Conservation (phyloP, 352 stramenopile genomes). For the Thraustochytrium striatum region DNA sequence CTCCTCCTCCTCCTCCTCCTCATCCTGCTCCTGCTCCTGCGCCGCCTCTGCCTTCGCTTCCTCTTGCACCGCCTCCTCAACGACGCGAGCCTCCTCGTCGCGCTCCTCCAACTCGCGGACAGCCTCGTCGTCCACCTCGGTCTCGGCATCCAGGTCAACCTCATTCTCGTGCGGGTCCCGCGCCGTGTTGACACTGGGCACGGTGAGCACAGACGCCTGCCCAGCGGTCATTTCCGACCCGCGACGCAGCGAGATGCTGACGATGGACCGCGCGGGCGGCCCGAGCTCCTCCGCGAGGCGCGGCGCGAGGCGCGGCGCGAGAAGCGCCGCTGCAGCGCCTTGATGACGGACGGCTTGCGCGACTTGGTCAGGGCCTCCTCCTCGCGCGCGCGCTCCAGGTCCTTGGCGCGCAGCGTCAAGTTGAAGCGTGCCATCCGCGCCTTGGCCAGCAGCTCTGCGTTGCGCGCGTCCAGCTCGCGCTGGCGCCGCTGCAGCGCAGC, state of each 20-base stretch:
- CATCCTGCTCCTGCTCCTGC: not conserved
- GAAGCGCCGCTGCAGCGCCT: not conserved
- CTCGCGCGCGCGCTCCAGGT: conserved; percentile 24
- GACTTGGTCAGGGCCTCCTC: not conserved
- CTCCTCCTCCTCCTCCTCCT: not conserved
- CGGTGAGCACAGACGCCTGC: not conserved
- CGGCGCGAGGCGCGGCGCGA: not conserved
- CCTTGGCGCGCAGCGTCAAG: conserved; percentile 43
- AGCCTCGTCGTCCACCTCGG: not conserved
- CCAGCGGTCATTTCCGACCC: not conserved
- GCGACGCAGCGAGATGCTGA: not conserved
- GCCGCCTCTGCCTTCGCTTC: not conserved
- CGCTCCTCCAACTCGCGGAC: not conserved
- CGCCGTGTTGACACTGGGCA: too few relatives aligned
- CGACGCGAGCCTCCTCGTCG: not conserved
- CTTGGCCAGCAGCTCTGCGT: conserved; percentile 4
- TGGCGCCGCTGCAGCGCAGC: conserved; percentile 15
- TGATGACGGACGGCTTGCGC: not conserved
- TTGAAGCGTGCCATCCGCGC: conserved; percentile 44
- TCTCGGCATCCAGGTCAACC: not conserved
- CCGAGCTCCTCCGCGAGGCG: not conserved
- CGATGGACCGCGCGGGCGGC: not conserved
- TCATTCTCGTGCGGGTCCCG: too few relatives aligned
- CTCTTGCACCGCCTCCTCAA: not conserved
- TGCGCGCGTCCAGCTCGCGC: not conserved